phyloP scores from a whole-genome alignment of 371 early-diverging fungal genomes.

The Mucor piriformis region DNA sequence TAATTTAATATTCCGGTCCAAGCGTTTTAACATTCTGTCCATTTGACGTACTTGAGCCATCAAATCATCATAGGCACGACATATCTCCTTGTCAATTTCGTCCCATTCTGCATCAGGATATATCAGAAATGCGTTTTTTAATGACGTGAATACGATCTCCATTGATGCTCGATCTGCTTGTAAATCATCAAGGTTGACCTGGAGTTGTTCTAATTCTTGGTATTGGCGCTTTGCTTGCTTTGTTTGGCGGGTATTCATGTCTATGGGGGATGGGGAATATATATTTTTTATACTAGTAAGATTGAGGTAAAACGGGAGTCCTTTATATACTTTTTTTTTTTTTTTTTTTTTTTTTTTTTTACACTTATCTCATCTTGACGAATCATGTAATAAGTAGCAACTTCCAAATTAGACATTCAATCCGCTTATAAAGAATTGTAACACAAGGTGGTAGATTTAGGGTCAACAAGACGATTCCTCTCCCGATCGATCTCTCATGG shows the following conservation, averaged over 20 bases:
- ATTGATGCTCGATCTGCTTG: conserved; percentile 21
- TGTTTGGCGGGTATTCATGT: not conserved
- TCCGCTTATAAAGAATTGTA: not conserved
- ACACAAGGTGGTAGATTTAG: not conserved
- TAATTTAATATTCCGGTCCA: conserved; percentile 22
- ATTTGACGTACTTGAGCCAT: conserved; percentile 30
- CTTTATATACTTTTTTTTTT: conserved; percentile 6
- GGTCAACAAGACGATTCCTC: not conserved
- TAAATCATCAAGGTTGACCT: conserved; percentile 16
- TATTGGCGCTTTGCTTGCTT: not conserved
- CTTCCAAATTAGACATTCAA: not conserved
- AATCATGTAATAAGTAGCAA: not conserved
- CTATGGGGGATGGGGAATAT: not conserved
- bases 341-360: not conserved
- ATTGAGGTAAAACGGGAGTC: not conserved
- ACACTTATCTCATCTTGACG: not conserved
- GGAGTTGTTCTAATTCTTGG: conserved; percentile 11
- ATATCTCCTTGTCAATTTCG: conserved; percentile 24
- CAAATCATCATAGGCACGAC: conserved; percentile 27
- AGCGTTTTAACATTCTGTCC: conserved; percentile 20
- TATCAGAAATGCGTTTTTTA: conserved; percentile 24
- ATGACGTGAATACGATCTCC: conserved; percentile 23
- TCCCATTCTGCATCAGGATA: conserved; percentile 15
- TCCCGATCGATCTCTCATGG: no score
- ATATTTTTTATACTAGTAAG: not conserved